A percentile compares a stretch with the other conserved stretches of the same genome.
Conservation (phyloP, 257 asterid species). For the Anisodus tanguticus region DNA sequence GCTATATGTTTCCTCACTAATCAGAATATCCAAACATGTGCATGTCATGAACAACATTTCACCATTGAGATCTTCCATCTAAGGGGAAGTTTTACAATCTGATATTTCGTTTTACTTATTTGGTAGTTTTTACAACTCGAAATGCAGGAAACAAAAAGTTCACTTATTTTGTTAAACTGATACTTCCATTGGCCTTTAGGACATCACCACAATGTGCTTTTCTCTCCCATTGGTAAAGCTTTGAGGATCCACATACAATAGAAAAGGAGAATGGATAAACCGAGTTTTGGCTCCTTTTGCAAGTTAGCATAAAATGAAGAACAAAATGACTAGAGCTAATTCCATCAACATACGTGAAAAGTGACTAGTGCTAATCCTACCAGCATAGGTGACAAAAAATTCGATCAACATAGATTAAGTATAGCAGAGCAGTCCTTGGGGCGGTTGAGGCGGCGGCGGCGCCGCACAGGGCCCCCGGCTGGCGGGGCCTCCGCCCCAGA, state of each 20-base stretch:
- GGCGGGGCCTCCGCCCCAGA: too few species aligned
- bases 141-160: conserved; percentile 13
- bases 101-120: not conserved
- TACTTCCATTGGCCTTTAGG: not conserved
- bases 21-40: not conserved
- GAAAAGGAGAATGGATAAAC: not conserved
- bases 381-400: too few species aligned
- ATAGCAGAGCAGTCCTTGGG: too few species aligned
- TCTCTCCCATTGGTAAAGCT: not conserved
- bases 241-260: not conserved
- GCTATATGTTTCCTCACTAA: not conserved
- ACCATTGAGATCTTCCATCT: conserved; percentile 19
- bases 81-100: not conserved
- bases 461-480: too few species aligned
- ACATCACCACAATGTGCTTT: not conserved
- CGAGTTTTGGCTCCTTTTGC: not conserved
- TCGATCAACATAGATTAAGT: too few species aligned
- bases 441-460: too few species aligned
- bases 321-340: not conserved
- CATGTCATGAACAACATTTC: not conserved
- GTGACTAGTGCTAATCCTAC: too few species aligned
- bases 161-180: not conserved
- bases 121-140: not conserved
- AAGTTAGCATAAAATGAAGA: not conserved
- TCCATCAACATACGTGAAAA: not conserved